Conservation (phyloP, 2,329 filamentous ascomycete species). For the Aspergillus terreus region DNA sequence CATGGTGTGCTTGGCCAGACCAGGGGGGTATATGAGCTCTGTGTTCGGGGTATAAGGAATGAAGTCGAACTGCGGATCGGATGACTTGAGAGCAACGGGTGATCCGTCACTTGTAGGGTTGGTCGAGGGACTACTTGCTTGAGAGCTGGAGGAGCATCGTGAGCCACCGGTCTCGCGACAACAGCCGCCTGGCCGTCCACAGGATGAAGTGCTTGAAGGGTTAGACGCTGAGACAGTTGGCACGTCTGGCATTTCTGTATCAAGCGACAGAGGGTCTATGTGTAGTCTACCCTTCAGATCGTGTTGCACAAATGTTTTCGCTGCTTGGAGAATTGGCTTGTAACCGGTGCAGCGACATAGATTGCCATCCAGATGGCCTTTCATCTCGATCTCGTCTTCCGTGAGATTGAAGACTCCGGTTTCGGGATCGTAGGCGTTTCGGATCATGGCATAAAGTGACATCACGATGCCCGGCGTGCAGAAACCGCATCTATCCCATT, state of each 20-base stretch:
- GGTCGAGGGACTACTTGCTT: neutral
- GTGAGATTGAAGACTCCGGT: conserved; percentile 70
- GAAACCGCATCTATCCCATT: conserved; percentile 59
- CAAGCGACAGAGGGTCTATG: neutral
- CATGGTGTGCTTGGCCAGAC: conserved; percentile 72
- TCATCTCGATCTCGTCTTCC: conserved; percentile 67
- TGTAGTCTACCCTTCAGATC: conserved; percentile 39
- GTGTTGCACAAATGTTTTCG: conserved; percentile 67
- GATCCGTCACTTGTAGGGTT: neutral
- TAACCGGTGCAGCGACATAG: conserved; percentile 87
- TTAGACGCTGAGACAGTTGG: neutral
- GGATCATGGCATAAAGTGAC: conserved; percentile 27
- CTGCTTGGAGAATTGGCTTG: conserved; percentile 78
- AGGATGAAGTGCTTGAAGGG: conserved; percentile 11
- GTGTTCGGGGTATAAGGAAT: conserved; percentile 85
- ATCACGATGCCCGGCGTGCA: conserved; percentile 91
- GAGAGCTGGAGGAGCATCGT: conserved; percentile 7
- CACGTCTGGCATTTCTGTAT: neutral
- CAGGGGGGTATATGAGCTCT: conserved; percentile 81
- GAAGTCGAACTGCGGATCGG: conserved; percentile 76
- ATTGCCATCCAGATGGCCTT: conserved; percentile 76
- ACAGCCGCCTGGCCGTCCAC: conserved; percentile 24
- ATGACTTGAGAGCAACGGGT: neutral
- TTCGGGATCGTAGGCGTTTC: conserved; percentile 66
- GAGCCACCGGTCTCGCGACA: conserved; percentile 17